Conservation (phyloP, 2,329 filamentous ascomycete species). For the Teratosphaeria pseudoeucalypti region DNA sequence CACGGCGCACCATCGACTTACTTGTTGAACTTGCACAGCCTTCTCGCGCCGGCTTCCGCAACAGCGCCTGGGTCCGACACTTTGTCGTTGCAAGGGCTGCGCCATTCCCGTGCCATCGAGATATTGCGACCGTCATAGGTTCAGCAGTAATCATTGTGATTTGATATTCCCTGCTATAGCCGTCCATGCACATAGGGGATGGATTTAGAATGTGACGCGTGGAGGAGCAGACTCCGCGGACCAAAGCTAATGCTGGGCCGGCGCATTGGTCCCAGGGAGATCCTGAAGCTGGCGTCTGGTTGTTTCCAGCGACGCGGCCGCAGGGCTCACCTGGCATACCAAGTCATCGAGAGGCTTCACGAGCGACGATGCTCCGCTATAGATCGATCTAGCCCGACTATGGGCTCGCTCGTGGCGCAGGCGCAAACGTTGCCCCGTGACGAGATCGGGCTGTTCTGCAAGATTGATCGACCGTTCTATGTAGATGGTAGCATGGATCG, state of each 20-base stretch:
- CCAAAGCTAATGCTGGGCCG: background rate
- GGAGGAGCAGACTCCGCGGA: background rate
- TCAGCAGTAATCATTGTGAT: background rate
- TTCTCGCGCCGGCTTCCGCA: too few species aligned
- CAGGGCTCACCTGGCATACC: background rate
- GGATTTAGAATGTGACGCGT: background rate
- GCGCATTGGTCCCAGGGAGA: background rate
- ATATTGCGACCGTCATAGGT: background rate
- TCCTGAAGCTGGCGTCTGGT: background rate
- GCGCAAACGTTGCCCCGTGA: background rate
- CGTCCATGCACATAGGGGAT: background rate
- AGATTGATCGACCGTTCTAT: too few species aligned
- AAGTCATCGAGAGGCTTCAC: background rate
- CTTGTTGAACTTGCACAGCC: too few species aligned
- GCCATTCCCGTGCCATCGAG: background rate
- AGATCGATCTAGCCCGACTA: background rate
- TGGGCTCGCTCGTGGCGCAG: background rate
- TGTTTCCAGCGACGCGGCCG: background rate
- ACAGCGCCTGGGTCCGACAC: too few species aligned
- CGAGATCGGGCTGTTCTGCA: background rate
- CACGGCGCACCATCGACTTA: too few species aligned
- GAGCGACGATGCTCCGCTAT: background rate
- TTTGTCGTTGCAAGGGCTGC: background rate
- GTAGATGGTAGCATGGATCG: too few species aligned
- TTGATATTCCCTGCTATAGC: background rate